phyloP scores from a whole-genome alignment of 2,329 filamentous ascomycete genomes.

The Ceratocystis eucalypticola region DNA sequence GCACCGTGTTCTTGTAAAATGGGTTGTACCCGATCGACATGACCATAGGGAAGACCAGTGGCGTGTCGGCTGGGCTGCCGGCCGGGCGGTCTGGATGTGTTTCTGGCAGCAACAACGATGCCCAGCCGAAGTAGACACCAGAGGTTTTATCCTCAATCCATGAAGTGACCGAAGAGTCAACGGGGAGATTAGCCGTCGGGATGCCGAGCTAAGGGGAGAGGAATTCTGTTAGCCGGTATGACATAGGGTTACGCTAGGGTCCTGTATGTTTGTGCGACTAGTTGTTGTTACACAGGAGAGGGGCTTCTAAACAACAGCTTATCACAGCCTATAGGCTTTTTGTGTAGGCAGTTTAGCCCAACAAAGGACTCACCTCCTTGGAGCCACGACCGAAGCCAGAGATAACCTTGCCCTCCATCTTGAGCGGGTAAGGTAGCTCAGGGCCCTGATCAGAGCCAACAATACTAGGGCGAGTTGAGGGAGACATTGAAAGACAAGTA shows the following conservation, averaged over 20 bases:
- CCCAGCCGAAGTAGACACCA: slow-evolving; percentile 92
- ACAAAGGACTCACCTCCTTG: slow-evolving; percentile 53
- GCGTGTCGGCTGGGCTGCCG: slow-evolving; percentile 23
- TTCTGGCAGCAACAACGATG: slow-evolving; percentile 50
- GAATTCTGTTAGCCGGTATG: neutral
- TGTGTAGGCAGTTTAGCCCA: too few relatives aligned
- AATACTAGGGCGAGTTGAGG: slow-evolving; percentile 42
- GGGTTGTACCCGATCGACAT: slow-evolving; percentile 96
- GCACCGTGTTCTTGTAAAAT: slow-evolving; percentile 83
- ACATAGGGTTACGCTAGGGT: neutral
- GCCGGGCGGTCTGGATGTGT: slow-evolving; percentile 32
- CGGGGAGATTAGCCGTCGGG: slow-evolving; percentile 83
- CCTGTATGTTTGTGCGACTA: neutral
- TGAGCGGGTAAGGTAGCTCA: slow-evolving; percentile 64
- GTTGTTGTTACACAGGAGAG: neutral
- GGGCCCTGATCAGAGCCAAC: slow-evolving; percentile 64
- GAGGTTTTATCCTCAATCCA: slow-evolving; percentile 53
- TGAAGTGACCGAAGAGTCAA: slow-evolving; percentile 45
- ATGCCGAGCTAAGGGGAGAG: slow-evolving; percentile 59
- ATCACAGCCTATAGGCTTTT: neutral
- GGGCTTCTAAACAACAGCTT: neutral
- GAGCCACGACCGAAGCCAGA: slow-evolving; percentile 88
- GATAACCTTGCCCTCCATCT: slow-evolving; percentile 74
- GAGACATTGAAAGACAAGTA: neutral
- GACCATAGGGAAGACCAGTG: slow-evolving; percentile 62